These are phyloP conservation scores for Chlorella vulgaris DNA, from an alignment of 139 green algal genomes.

Conservation along the genomic window DNA sequence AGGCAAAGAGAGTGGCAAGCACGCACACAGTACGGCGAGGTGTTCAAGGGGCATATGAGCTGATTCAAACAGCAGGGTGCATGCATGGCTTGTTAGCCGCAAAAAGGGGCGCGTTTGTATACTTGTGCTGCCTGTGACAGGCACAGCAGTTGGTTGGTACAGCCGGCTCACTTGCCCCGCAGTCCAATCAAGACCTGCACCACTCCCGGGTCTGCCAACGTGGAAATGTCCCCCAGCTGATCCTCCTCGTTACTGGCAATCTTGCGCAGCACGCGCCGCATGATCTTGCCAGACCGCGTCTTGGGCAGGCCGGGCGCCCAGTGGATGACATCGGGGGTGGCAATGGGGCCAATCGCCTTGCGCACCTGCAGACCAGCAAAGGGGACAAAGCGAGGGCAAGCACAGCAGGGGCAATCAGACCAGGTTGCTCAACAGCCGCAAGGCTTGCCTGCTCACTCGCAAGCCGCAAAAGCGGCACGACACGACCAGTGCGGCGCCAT, in stretches of 20 bases:
- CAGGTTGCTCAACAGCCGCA: background rate
- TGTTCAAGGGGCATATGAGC: too few species aligned
- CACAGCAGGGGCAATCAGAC: background rate
- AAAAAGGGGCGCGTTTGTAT: too few species aligned
- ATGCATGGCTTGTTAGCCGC: too few species aligned
- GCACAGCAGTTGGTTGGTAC: too few species aligned
- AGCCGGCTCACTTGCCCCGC: conserved; percentile 60
- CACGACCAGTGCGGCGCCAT: too few species aligned
- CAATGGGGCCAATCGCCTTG: conserved; percentile 81
- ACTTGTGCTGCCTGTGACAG: too few species aligned
- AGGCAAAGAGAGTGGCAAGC: too few species aligned
- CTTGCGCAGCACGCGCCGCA: conserved; percentile 90
- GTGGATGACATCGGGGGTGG: conserved; percentile 95
- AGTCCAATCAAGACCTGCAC: conserved; percentile 82
- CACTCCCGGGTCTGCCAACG: conserved; percentile 83
- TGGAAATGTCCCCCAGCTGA: conserved; percentile 79
- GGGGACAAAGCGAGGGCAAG: background rate
- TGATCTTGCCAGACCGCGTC: conserved; percentile 90
- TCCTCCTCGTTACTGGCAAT: conserved; percentile 71
- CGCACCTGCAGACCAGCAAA: conserved; percentile 49
- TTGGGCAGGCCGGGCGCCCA: conserved; percentile 91
- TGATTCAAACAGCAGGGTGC: too few species aligned
- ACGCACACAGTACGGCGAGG: too few species aligned
- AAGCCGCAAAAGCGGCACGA: too few species aligned
- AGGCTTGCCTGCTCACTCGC: too few species aligned